Evolutionary conservation across 2,329 filamentous ascomycete genomes (phyloP).

Genomic region (Celoporthe dispersa): DNA sequence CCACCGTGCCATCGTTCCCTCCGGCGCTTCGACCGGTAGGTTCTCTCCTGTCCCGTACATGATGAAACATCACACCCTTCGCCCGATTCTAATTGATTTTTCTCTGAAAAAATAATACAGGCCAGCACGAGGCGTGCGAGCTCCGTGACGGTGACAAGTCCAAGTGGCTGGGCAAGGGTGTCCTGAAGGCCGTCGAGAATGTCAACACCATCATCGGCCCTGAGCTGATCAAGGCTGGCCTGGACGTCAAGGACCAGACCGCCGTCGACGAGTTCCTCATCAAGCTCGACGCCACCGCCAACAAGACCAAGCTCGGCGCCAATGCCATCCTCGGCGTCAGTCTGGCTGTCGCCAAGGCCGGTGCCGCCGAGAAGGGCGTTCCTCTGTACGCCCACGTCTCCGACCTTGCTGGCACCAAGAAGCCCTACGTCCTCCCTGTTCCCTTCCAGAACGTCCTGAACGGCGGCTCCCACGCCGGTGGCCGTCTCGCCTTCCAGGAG

Average conservation of each 20-base stretch:
- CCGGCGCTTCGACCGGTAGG: constrained; percentile 89
- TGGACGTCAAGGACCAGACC: constrained; percentile 87
- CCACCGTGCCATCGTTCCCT: constrained; percentile 96
- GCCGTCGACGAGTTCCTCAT: constrained; percentile 84
- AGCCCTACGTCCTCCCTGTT: constrained; percentile 87
- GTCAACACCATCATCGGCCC: constrained; percentile 83
- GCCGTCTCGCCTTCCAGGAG: constrained; percentile 92
- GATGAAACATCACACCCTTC: constrained; percentile 13
- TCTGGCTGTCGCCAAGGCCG: constrained; percentile 85
- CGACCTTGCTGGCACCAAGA: constrained; percentile 86
- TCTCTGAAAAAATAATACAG: constrained; percentile 48
- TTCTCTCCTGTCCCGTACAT: constrained; percentile 40
- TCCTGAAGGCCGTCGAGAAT: constrained; percentile 83
- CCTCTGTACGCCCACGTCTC: constrained; percentile 88
- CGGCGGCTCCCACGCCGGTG: constrained; percentile 94
- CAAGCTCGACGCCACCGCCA: constrained; percentile 80
- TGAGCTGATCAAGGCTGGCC: constrained; percentile 78
- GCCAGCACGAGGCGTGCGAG: constrained; percentile 89
- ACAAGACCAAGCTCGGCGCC: constrained; percentile 87
- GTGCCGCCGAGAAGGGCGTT: constrained; percentile 85
- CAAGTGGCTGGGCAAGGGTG: constrained; percentile 87
- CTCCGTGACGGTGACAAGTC: constrained; percentile 88
- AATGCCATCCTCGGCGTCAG: constrained; percentile 88
- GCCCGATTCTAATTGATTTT: constrained; percentile 26
- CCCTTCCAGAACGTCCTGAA: constrained; percentile 96